These are phyloP conservation scores for Dorcoceras hygrometricum DNA, from an alignment of 257 asterid genomes.

Conservation along the genomic window DNA sequence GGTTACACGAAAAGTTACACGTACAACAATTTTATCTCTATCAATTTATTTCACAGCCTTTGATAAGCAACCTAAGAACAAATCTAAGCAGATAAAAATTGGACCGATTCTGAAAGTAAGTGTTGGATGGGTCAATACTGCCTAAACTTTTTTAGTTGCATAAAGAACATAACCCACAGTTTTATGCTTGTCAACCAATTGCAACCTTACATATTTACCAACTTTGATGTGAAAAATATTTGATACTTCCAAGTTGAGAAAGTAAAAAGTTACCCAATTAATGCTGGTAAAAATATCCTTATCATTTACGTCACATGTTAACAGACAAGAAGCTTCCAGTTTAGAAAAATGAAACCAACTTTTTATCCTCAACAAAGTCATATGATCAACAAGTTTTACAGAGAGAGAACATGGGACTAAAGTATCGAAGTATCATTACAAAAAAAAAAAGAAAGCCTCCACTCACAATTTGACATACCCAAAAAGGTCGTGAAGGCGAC, in stretches of 20 bases:
- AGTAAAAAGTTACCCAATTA: neutral
- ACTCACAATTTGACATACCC: conserved; percentile 45
- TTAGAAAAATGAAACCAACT: conserved; percentile 8
- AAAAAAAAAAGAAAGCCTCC: conserved; percentile 1
- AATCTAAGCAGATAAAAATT: neutral
- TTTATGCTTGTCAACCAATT: neutral
- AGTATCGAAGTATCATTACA: conserved; percentile 7
- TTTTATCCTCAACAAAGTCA: neutral
- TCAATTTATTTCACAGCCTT: neutral
- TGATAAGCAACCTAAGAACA: neutral
- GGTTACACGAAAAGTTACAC: neutral
- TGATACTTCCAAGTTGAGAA: conserved; percentile 7
- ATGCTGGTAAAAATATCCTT: neutral
- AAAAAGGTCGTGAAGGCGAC: conserved; percentile 86
- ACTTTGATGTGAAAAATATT: neutral
- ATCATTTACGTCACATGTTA: neutral
- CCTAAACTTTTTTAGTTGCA: neutral
- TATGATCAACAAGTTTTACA: neutral
- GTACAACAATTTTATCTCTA: neutral
- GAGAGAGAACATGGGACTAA: neutral
- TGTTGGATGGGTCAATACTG: neutral
- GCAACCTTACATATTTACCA: neutral
- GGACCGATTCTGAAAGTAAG: neutral
- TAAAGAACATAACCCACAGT: neutral
- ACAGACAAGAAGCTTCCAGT: conserved; percentile 7